A percentile compares a stretch with the other conserved stretches of the same genome.
Conservation (phyloP, 139 green algal species). For the Chlorella vulgaris region DNA sequence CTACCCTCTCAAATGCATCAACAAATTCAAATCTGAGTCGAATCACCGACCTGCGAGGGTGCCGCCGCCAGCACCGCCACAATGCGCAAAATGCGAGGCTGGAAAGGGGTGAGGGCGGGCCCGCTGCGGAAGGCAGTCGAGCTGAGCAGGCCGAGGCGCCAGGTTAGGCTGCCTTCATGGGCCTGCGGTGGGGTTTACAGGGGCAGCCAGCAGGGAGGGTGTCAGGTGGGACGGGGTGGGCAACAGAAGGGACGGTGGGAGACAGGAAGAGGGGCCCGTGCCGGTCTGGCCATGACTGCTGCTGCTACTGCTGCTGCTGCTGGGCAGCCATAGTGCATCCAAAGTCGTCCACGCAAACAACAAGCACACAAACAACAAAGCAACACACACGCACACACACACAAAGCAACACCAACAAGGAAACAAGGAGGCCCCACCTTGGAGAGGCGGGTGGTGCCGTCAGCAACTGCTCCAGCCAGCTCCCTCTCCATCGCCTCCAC, state of each 20-base stretch:
- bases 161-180: slow-evolving; percentile 49
- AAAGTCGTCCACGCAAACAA: too few relatives aligned
- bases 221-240: neutral
- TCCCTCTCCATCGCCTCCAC: slow-evolving; percentile 29
- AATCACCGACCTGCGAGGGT: slow-evolving; percentile 46
- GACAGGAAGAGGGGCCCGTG: too few relatives aligned
- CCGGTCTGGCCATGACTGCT: too few relatives aligned
- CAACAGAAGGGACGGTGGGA: neutral
- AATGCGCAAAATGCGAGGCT: neutral
- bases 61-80: slow-evolving; percentile 23
- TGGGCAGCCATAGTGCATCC: too few relatives aligned
- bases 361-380: neutral
- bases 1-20: neutral
- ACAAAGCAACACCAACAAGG: neutral
- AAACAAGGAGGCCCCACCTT: slow-evolving; percentile 1
- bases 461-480: neutral
- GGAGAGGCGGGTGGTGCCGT: slow-evolving; percentile 5
- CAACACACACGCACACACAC: neutral
- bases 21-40: neutral
- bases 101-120: slow-evolving; percentile 18
- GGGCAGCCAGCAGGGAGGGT: neutral
- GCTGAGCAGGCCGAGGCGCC: slow-evolving; percentile 49
- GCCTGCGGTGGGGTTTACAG: slow-evolving; percentile 12
- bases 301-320: too few relatives aligned
- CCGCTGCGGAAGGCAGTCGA: slow-evolving; percentile 37